These are phyloP conservation scores for Alternaria hordeiaustralica DNA, from an alignment of 2,329 filamentous ascomycete species.

Conservation along the genomic window DNA sequence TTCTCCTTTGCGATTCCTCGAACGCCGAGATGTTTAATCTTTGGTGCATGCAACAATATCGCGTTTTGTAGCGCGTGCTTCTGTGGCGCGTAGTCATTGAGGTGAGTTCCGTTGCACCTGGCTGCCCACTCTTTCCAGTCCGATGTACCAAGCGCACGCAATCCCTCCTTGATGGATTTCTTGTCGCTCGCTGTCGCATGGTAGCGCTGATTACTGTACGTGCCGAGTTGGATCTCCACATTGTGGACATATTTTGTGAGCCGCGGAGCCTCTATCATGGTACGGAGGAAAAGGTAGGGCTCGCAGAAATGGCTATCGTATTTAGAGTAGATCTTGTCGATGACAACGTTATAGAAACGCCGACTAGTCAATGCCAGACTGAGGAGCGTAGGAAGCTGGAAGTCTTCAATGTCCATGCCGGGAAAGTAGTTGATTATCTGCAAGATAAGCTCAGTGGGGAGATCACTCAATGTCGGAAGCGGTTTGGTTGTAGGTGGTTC, in stretches of 20 bases:
- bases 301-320: slow-evolving; percentile 32
- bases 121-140: slow-evolving; percentile 37
- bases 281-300: slow-evolving; percentile 40
- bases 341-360: slow-evolving; percentile 30
- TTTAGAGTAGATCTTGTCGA: slow-evolving; percentile 23
- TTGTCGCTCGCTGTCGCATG: slow-evolving; percentile 31
- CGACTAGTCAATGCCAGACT: slow-evolving; percentile 32
- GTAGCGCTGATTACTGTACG: slow-evolving; percentile 13
- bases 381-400: slow-evolving; percentile 24
- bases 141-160: slow-evolving; percentile 23
- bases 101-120: slow-evolving; percentile 21
- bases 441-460: slow-evolving; percentile 39
- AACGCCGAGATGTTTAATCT: slow-evolving; percentile 18
- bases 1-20: neutral
- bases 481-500: neutral
- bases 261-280: slow-evolving; percentile 23
- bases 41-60: slow-evolving; percentile 33
- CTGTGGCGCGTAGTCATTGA: slow-evolving; percentile 12
- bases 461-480: slow-evolving; percentile 21
- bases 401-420: slow-evolving; percentile 18
- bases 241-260: slow-evolving; percentile 26
- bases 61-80: slow-evolving; percentile 25
- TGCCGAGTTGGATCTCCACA: slow-evolving; percentile 20
- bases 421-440: slow-evolving; percentile 33
- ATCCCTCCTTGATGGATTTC: slow-evolving; percentile 33